These are phyloP conservation scores for Pestalotiopsis sp. DNA, from an alignment of 2,329 filamentous ascomycete genomes.

Conservation along the genomic window DNA sequence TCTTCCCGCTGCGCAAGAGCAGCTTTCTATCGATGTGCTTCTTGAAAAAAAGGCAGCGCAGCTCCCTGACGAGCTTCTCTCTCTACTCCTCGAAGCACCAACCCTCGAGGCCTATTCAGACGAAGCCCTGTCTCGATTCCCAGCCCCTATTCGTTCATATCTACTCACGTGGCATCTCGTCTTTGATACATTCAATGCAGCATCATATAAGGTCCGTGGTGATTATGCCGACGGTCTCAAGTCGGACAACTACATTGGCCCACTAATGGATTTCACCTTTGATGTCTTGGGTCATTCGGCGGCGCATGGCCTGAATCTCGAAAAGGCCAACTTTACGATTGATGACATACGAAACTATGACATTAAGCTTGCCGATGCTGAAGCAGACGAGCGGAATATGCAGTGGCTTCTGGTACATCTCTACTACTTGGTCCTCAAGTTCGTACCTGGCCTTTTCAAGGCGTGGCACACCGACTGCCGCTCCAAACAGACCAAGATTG, in stretches of 20 bases:
- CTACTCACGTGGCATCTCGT: constrained; percentile 87
- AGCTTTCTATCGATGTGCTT: constrained; percentile 77
- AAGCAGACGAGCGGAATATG: constrained; percentile 70
- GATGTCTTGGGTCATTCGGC: constrained; percentile 81
- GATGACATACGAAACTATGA: constrained; percentile 60
- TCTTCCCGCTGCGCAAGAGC: constrained; percentile 78
- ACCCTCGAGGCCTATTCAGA: constrained; percentile 69
- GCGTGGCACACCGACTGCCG: constrained; percentile 82
- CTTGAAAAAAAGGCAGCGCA: constrained; percentile 71
- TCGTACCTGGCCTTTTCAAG: constrained; percentile 78
- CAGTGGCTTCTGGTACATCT: constrained; percentile 85
- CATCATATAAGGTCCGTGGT: constrained; percentile 79
- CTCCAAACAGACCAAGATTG: constrained; percentile 77
- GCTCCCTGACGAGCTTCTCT: constrained; percentile 83
- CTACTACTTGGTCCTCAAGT: constrained; percentile 80
- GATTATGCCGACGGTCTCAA: constrained; percentile 83
- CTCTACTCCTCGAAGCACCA: constrained; percentile 78
- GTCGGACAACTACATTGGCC: constrained; percentile 66
- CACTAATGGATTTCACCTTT: constrained; percentile 78
- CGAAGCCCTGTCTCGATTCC: constrained; percentile 68
- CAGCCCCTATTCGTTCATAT: constrained; percentile 73
- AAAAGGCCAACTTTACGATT: constrained; percentile 63
- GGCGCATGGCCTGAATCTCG: constrained; percentile 73
- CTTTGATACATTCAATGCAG: constrained; percentile 80
- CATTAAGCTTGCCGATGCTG: constrained; percentile 53